These are phyloP conservation scores for Perkinsus chesapeaki DNA, from an alignment of 169 alveolate species.

Conservation along the genomic window DNA sequence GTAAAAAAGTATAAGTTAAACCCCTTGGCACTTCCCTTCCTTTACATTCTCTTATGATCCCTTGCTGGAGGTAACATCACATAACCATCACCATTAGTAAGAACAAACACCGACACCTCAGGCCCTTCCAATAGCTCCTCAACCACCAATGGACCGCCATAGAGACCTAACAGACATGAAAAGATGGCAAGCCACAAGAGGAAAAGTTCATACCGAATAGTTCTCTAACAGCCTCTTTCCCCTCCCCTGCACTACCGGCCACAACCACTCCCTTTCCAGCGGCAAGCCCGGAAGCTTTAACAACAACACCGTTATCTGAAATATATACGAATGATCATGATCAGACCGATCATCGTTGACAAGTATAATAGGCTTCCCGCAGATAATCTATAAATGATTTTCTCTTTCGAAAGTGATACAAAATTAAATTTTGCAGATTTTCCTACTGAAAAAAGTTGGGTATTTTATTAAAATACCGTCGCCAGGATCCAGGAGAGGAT, in stretches of 20 bases:
- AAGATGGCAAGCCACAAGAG: conserved; percentile 6
- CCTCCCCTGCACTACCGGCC: conserved; percentile 36
- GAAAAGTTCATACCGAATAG: neutral
- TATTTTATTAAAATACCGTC: too few species aligned
- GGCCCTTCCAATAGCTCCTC: conserved; percentile 12
- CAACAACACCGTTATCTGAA: conserved; percentile 10
- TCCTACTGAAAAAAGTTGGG: too few species aligned
- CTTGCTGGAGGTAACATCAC: conserved; percentile 25
- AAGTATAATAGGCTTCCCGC: too few species aligned
- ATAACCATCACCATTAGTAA: conserved; percentile 24
- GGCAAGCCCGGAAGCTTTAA: conserved; percentile 35
- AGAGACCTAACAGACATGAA: neutral
- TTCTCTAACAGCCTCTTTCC: conserved; percentile 23
- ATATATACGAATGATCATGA: too few species aligned
- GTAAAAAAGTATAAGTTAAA: neutral
- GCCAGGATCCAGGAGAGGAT: too few species aligned
- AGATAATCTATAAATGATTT: too few species aligned
- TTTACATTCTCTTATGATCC: conserved; percentile 31
- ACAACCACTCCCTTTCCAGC: conserved; percentile 46
- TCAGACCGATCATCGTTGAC: too few species aligned
- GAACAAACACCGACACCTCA: conserved; percentile 22
- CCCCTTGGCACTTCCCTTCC: neutral
- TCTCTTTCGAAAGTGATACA: too few species aligned
- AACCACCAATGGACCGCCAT: neutral
- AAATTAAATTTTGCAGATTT: too few species aligned